Evolutionary conservation across 345 rosid species (phyloP), one percentile per base, ranked within the genome.

Genomic region (Pugionium dolabratum): DNA sequence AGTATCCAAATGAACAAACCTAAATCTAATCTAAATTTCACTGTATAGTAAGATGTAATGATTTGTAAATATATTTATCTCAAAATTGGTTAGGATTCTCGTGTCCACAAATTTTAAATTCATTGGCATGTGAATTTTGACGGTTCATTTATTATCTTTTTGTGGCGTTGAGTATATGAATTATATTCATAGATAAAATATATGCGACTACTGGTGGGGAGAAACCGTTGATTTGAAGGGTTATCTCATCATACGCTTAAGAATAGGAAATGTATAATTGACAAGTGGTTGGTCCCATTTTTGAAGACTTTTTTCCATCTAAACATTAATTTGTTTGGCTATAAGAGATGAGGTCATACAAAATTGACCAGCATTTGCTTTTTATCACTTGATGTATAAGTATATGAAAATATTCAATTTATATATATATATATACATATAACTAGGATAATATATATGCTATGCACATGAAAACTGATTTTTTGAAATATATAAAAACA

Each of bases 211-310:
- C 28, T 32, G 2, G 59, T 72, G 64, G 1, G 49, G 43, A 57
- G 49, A 50, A 49, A 50, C 54, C 76, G 46, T 64, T 72, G 35
- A 70, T 49, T 43, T 28, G 41, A 64, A 64, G 26, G 41, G 40
- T 64, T 71, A 56, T 49, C 49, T 56, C 52, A 56, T 32, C 65
- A 41, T 56, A 35, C 53, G 40, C 59, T 48, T 64, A 71, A 64
- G 55, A n/a, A 28, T 63, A 36, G 64, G 58, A 63, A 29, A 9
- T 57, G 54, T 32, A 64, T 57, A 49, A 50, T 50, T 64, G 76
- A 72, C 66, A 72, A 72, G 59, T 58, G 59, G 36, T 49, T 57
- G 60, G 71, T 41, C 60, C 34, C 41, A 41, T 49, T 56, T 64
- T 56, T 25, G n/a, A 31, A 45, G 50, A 4, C 43, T 31, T 37